Base-by-base conservation (phyloP, 2,329 filamentous ascomycete genomes). In the Acephala macrosclerotiorum region DNA sequence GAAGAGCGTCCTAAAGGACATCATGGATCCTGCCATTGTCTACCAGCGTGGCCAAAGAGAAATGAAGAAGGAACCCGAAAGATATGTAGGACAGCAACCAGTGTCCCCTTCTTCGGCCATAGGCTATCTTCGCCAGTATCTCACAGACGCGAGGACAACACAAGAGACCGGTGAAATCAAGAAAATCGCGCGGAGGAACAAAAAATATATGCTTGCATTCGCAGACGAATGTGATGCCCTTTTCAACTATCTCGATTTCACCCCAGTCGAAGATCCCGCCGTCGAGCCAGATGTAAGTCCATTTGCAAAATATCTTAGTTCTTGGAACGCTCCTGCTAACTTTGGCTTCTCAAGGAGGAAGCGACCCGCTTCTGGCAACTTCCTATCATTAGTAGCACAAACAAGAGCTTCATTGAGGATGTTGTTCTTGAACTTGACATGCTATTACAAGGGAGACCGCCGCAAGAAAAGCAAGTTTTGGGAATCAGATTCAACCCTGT, bases 181-280 rank as follows among this genome's bases (percentile, higher is more conserved):
- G 69, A 77, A 80, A 53, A 88, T 91, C 70, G 84, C 84, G 5
- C 79, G 83, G 8, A 76, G 83, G 18, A 91, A 92, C 73, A 88
- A 89, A 74, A 85, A 85, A 64, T 92, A 90, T 70, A 80, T 87
- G 71, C 81, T 87, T 67, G 84, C 84, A 1, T 90, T 91, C 75
- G 89, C 87, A 11, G 78, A 83, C 49, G 87, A 89, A 58, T 91
- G 88, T 74, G 81, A 83, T 69, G 79, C 81, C 12, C 74, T 92
- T 33, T 78, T 92, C 20, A 79, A 83, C 63, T 84, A 82, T 55
- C 74, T 91, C 38, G 87, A 85, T 1, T 92, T 91, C 72, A 79
- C 73, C 29, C 78, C 76, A 53, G 67, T 72, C 18, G 72, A 77
- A 18, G 79, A 77, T 8, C 29, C 49, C 14, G 11, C 22, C 47